Conservation (phyloP, 192 early-diverging fungal species). For the Podochytrium sp. region DNA sequence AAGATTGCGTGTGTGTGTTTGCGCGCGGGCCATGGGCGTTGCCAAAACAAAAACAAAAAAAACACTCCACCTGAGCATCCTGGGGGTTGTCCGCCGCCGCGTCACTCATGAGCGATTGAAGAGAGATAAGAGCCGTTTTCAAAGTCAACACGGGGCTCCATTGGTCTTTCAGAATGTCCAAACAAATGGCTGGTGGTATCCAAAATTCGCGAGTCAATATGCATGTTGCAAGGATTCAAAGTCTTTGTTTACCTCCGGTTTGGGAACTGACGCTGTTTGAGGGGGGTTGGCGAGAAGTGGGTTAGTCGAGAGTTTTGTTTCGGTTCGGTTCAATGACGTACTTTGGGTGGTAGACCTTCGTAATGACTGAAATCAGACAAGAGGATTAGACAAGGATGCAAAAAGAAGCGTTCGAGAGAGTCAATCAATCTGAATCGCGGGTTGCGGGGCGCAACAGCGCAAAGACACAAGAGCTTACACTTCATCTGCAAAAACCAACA, state of each 20-base stretch:
- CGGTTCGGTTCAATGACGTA: constrained; percentile 21
- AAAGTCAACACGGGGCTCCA: constrained; percentile 62
- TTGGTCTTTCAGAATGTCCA: constrained; percentile 60
- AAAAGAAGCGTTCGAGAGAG: no score
- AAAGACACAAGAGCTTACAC: constrained; percentile 20
- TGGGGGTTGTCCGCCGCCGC: constrained; percentile 61
- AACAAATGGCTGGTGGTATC: constrained; percentile 42
- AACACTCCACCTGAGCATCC: constrained; percentile 42
- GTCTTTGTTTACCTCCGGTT: constrained; percentile 49
- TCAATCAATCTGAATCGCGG: no score
- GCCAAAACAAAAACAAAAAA: not conserved
- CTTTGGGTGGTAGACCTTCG: constrained; percentile 62
- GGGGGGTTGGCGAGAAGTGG: no score
- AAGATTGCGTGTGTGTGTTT: not conserved
- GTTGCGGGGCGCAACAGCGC: not conserved
- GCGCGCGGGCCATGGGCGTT: not conserved
- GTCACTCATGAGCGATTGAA: constrained; percentile 55
- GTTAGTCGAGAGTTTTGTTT: no score
- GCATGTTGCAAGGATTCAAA: not conserved
- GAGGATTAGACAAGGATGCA: no score
- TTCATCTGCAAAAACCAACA: constrained; percentile 39
- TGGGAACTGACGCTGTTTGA: constrained; percentile 55
- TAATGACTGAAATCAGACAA: constrained; percentile 40
- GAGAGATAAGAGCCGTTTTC: constrained; percentile 57
- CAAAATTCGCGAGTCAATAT: not conserved